Conservation (phyloP, 345 rosid genomes). For the Salix brachista region DNA sequence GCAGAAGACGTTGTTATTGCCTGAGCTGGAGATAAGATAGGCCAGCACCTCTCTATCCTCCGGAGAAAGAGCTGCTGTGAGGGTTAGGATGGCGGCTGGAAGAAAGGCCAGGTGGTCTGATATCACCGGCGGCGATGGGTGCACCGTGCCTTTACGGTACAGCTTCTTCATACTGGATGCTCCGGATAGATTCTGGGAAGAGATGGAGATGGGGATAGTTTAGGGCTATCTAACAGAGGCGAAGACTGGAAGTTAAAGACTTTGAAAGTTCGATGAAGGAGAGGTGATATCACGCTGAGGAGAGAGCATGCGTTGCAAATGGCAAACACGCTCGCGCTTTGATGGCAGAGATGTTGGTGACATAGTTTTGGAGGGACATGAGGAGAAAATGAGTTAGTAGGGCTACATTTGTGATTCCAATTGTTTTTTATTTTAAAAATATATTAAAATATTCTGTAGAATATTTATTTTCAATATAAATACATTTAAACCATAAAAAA, state of each 20-base stretch:
- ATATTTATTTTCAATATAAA: too few species aligned
- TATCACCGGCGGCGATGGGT: constrained; percentile 53
- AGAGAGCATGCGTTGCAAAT: neutral
- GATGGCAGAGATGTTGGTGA: neutral
- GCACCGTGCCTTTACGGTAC: constrained; percentile 61
- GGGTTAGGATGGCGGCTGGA: constrained; percentile 67
- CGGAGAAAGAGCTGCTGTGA: constrained; percentile 53
- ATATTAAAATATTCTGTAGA: too few species aligned
- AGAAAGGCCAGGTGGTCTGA: constrained; percentile 56
- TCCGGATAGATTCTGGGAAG: neutral
- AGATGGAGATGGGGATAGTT: neutral
- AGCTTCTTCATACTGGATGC: constrained; percentile 64
- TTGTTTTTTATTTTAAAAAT: too few species aligned
- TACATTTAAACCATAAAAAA: too few species aligned
- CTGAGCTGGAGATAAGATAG: constrained; percentile 56
- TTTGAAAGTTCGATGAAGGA: neutral
- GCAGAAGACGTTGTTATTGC: neutral
- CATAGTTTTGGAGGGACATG: neutral
- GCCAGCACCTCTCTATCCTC: constrained; percentile 62
- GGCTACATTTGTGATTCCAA: neutral
- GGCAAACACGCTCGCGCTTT: neutral
- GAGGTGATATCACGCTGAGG: too few species aligned
- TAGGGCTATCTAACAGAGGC: neutral
- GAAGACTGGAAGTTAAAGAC: neutral
- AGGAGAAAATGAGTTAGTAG: neutral